Evolutionary conservation across 1,284 basidiomycete genomes (phyloP).

Genomic region (Apiotrichum montevideense): DNA sequence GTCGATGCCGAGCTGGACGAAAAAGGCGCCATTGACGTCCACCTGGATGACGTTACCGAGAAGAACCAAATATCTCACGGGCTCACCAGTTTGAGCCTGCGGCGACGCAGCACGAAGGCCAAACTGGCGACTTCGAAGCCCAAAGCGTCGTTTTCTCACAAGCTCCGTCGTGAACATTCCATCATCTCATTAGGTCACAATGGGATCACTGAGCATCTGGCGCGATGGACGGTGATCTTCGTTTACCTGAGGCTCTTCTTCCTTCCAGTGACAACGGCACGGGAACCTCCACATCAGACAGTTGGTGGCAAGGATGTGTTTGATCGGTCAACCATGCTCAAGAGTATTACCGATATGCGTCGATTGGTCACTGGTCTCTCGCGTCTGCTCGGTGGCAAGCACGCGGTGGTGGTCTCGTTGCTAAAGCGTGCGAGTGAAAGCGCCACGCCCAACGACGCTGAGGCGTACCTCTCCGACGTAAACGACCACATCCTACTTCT

Average conservation of each 20-base stretch:
- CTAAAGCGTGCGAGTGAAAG: conserved; percentile 59
- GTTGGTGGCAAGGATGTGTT: conserved; percentile 26
- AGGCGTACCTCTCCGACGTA: conserved; percentile 86
- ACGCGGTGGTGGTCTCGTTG: conserved; percentile 73
- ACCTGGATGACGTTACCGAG: conserved; percentile 13
- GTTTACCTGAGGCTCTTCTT: conserved; percentile 38
- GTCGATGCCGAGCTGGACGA: background rate
- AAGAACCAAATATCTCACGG: conserved; percentile 9
- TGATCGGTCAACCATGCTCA: conserved; percentile 50
- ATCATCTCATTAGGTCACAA: background rate
- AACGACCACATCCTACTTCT: conserved; percentile 90
- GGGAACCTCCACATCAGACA: conserved; percentile 14
- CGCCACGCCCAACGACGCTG: conserved; percentile 55
- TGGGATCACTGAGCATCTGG: background rate
- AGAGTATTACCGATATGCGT: conserved; percentile 73
- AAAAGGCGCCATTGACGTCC: background rate
- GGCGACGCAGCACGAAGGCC: background rate
- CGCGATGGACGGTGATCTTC: background rate
- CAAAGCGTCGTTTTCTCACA: background rate
- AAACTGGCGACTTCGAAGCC: background rate
- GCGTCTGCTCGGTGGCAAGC: conserved; percentile 71
- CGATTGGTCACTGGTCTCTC: conserved; percentile 75
- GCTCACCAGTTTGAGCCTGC: background rate
- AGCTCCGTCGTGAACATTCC: background rate
- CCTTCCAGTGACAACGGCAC: conserved; percentile 24